Evolutionary conservation across 1,284 basidiomycete species (phyloP).

Genomic region (Ustilago loliicola): DNA sequence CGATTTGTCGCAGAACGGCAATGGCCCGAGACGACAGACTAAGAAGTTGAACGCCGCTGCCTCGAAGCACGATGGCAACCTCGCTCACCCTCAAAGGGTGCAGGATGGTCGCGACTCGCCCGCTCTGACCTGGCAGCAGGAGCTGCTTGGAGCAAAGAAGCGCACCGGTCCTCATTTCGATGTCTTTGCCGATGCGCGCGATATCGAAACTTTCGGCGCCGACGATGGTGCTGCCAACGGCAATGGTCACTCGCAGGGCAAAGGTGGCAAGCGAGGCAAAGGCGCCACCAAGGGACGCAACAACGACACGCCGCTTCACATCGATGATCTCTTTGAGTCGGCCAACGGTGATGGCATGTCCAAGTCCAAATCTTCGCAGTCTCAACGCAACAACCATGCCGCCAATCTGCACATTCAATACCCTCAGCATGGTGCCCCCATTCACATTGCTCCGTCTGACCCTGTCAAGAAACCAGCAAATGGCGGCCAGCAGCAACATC

Average conservation of each 20-base stretch:
- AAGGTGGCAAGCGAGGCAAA: conserved; percentile 36
- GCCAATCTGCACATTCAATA: conserved; percentile 24
- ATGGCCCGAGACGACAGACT: conserved; percentile 26
- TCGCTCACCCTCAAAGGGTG: conserved; percentile 48
- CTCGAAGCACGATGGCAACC: conserved; percentile 48
- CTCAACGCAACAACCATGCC: conserved; percentile 27
- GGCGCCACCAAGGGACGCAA: conserved; percentile 26
- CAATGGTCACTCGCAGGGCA: conserved; percentile 21
- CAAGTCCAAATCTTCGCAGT: conserved; percentile 36
- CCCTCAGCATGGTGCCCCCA: conserved; percentile 43
- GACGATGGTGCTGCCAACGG: conserved; percentile 16
- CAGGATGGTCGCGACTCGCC: conserved; percentile 46
- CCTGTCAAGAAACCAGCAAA: conserved; percentile 46
- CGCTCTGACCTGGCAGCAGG: conserved; percentile 63
- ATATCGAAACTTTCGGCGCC: conserved; percentile 58
- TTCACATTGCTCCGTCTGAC: conserved; percentile 45
- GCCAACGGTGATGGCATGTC: conserved; percentile 20
- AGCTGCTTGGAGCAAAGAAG: conserved; percentile 54
- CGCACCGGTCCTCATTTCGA: conserved; percentile 55
- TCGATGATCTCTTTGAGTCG: conserved; percentile 55
- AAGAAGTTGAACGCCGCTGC: conserved; percentile 23
- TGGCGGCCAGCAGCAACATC: conserved; percentile 37
- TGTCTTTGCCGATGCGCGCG: conserved; percentile 61
- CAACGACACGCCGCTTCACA: conserved; percentile 44
- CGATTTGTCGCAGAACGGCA: conserved; percentile 28